Conservation (phyloP, 2,329 filamentous ascomycete species). For the Colletotrichum theobromicola region DNA sequence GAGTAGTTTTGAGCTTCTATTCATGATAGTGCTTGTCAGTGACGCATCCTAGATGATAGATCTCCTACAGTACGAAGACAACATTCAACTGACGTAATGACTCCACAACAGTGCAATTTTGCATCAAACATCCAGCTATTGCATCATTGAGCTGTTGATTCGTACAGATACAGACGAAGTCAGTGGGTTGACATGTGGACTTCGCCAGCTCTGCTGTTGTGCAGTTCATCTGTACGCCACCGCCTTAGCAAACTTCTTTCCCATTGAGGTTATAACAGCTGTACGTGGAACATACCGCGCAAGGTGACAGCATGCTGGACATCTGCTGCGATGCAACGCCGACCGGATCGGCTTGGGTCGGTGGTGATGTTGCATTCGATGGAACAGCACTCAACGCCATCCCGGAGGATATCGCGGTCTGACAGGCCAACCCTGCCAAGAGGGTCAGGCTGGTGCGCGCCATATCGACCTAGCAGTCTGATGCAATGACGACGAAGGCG, state of each 20-base stretch:
- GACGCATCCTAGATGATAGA: background rate
- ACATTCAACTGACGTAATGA: background rate
- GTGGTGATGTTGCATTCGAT: background rate
- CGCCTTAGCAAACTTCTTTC: background rate
- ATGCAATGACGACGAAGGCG: background rate
- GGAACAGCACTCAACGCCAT: background rate
- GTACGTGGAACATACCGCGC: background rate
- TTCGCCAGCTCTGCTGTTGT: background rate
- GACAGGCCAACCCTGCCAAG: background rate
- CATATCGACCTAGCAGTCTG: background rate
- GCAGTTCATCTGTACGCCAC: background rate
- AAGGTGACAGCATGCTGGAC: background rate
- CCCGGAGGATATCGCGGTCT: background rate
- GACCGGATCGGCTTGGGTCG: background rate
- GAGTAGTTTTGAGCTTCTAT: conserved; percentile 8
- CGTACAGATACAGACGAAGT: conserved; percentile 1
- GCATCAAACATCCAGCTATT: background rate
- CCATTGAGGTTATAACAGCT: rapidly evolving
- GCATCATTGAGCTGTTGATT: background rate
- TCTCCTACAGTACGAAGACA: background rate
- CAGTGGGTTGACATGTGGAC: background rate
- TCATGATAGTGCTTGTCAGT: background rate
- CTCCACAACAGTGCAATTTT: conserved; percentile 1
- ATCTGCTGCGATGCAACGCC: background rate
- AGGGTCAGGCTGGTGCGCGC: background rate